phyloP scores from a whole-genome alignment of 768 basidiomycete genomes.

The Amylocystis lapponica region DNA sequence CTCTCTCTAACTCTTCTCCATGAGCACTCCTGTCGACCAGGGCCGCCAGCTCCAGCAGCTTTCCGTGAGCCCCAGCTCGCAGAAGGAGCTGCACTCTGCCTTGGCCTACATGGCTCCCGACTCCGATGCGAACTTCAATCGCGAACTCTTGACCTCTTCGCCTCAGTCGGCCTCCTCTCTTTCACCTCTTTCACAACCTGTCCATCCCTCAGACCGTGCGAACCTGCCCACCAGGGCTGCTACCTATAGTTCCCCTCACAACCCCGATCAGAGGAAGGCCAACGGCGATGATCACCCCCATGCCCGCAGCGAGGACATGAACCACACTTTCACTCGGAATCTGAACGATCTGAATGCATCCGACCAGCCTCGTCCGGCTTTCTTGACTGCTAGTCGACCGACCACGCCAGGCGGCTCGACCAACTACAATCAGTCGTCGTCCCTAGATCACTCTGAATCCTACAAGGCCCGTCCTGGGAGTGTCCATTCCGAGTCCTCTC shows the following conservation, averaged over 20 bases:
- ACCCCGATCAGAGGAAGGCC: constrained; percentile 45
- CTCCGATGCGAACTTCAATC: constrained; percentile 15
- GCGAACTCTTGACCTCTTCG: constrained; percentile 12
- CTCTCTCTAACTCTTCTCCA: constrained; percentile 5
- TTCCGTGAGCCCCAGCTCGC: constrained; percentile 14
- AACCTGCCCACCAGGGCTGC: constrained; percentile 58
- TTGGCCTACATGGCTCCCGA: constrained; percentile 26
- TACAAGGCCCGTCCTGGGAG: constrained; percentile 40
- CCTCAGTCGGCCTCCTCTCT: constrained; percentile 13
- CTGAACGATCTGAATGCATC: constrained; percentile 21
- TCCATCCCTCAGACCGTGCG: constrained; percentile 41
- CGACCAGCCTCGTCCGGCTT: constrained; percentile 28
- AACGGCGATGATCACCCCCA: constrained; percentile 36
- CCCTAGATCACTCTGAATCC: constrained; percentile 48
- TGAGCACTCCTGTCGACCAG: constrained; percentile 17
- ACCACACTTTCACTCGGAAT: constrained; percentile 38
- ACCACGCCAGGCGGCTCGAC: constrained; percentile 49
- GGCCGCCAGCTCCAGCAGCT: constrained; percentile 19
- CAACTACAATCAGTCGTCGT: constrained; percentile 43
- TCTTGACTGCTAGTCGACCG: constrained; percentile 53
- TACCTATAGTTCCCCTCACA: constrained; percentile 48
- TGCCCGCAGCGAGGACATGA: constrained; percentile 68
- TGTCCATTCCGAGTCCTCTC: constrained; percentile 44
- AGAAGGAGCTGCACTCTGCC: constrained; percentile 21
- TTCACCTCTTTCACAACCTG: constrained; percentile 11